Evolutionary conservation across 805 yeast genomes (phyloP), one percentile per base, ranked within the genome.

Genomic region (Schwanniomyces pseudopolymorphus): DNA sequence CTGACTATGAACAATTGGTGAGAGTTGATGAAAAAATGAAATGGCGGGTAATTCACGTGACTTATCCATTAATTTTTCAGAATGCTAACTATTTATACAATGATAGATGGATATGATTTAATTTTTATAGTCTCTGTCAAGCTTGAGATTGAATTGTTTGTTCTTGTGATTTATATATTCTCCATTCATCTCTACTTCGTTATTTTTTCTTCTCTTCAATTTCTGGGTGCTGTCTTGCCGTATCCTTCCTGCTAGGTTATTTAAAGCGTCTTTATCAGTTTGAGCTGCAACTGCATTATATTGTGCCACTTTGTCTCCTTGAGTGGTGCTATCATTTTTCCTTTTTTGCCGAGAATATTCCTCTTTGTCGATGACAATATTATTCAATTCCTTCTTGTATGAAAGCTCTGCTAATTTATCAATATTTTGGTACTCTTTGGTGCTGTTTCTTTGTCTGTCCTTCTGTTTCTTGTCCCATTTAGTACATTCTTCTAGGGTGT

Each of bases 161-260:
- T 87, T 87, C 63, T 83, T 84, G 52, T 83, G 89, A 59, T 84
- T 87, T 58, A 87, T 80, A 61, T 67, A 77, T 24, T 77, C 69
- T 4, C 67, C 69, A 16, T 59, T 71, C 4, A 60, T 68, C 4
- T 61, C 74, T 3, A 59, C 69, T 9, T 63, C 66, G 8, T 57
- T 61, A 42, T 67, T 57, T 43, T 57, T 61, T 47, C 63, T 65
- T 51, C 77, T 65, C 42, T 63, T 64, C 51, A 60, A 59, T 39
- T 65, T 63, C 14, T 28, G 41, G 11, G 19, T 55, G 3, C 74
- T 48, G 2, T 47, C 43, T 22, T 51, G 39, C 39, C 31, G 40
- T 21, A 47, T 24, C 9, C 28, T 39, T 9, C 35, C 38, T 5
- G 36, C 43, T 16, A 47, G 20, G 3, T 33, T 27, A 10, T 20